These are phyloP conservation scores for Coleophoma cylindrospora DNA, from an alignment of 2,329 filamentous ascomycete species.

Conservation along the genomic window DNA sequence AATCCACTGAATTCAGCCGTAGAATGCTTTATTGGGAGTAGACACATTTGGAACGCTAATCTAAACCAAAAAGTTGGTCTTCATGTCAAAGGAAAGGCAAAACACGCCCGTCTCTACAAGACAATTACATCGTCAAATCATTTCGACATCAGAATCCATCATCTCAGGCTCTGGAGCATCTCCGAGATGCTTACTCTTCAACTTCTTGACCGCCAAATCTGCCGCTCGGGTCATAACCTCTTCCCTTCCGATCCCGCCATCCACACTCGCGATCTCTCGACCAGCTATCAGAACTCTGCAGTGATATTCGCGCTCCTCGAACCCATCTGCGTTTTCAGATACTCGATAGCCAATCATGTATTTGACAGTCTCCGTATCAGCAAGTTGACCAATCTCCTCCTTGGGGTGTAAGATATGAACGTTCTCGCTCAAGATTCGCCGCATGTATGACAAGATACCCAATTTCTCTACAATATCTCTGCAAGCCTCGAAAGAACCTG, in stretches of 20 bases:
- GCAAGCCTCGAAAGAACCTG: constrained; percentile 56
- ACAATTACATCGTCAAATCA: not conserved
- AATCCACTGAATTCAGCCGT: no score
- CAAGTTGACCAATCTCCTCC: constrained; percentile 59
- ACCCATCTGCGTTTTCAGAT: not conserved
- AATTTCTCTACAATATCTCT: constrained; percentile 53
- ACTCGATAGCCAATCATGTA: constrained; percentile 37
- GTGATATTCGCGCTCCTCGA: constrained; percentile 9
- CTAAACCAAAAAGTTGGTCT: no score
- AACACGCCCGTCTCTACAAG: no score
- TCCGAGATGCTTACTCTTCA: constrained; percentile 9
- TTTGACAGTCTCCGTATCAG: constrained; percentile 43
- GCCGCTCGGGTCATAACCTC: constrained; percentile 54
- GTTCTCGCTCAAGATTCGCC: constrained; percentile 51
- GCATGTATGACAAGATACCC: constrained; percentile 60
- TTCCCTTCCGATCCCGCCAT: constrained; percentile 39
- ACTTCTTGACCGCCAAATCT: constrained; percentile 38
- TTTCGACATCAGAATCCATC: not conserved
- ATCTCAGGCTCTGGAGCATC: not conserved
- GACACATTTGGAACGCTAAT: no score
- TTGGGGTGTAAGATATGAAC: constrained; percentile 62
- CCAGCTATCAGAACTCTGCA: constrained; percentile 34
- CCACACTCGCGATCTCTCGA: constrained; percentile 37
- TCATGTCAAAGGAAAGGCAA: no score
- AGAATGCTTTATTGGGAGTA: no score